Evolutionary conservation across 768 basidiomycete species (phyloP), one percentile per base, ranked within the genome.

Genomic region (Dacryopinax spathularia): DNA sequence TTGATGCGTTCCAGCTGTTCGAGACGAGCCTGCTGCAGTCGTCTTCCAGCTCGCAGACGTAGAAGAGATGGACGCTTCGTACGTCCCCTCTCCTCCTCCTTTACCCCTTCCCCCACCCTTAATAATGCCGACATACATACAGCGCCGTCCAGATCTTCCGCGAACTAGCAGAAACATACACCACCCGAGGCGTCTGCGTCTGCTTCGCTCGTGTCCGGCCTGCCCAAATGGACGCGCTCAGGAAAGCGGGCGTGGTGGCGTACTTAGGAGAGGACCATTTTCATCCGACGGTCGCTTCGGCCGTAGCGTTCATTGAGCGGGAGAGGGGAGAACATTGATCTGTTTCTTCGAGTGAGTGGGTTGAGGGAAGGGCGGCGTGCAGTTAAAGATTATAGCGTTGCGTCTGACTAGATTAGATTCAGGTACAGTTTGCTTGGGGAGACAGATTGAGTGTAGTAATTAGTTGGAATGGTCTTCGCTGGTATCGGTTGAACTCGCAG

Each of bases 1-100:
- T 34, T 22, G 20, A 36, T 16, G 29, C 37, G 20, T 41, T n/a
- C n/a, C n/a, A 20, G 41, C 89, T 0, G 79, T 84, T 15, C 79
- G 92, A 66, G 82, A 84, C 62, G 80, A 86, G 64, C 86, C 92
- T 3, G 82, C 80, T 13, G 84, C 84, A 1, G 74, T 97, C 25
- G 90, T 96, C 22, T 93, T 99, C 74, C 94, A 98, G 69, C 81
- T 97, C 80, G 86, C 87, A 13, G 95, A 98, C 74, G 88, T 96
- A 2, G 90, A 93, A 64, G 82, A 79, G 18, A 85, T 90, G 65
- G 95, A 99, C 72, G 92, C 95, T 7, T 91, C 90, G 88, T 94
- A 70, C 73, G 87, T 76, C 22, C 15, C 33, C n/a, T 4, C 1
- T n/a, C 60, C 36, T 18, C n/a, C 13, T 60, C 39, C 34, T 44